Percentiles rank a stretch among this genome's conserved stretches.
phyloP scores from a whole-genome alignment of 805 yeast genomes.

The Lachancea sp. region DNA sequence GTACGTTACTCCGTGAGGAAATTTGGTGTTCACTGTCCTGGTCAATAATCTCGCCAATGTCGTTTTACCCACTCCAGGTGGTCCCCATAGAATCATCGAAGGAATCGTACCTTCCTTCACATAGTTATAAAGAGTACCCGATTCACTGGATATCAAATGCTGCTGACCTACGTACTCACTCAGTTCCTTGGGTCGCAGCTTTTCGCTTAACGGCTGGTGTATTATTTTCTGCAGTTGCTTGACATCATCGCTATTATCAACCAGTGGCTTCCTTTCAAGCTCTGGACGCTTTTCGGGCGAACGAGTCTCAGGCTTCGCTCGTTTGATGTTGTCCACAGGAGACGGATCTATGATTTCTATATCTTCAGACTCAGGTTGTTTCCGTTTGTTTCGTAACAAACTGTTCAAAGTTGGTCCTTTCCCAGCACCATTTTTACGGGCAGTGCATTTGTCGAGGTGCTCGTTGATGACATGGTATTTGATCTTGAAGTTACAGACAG shows the following conservation, averaged over 20 bases:
- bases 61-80: conserved; percentile 91
- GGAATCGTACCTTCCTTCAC: conserved; percentile 61
- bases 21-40: conserved; percentile 17
- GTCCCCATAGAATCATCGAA: conserved; percentile 88
- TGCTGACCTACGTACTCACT: conserved; percentile 78
- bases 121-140: conserved; percentile 62
- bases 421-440: conserved; percentile 1
- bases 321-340: conserved; percentile 4
- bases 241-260: conserved; percentile 17
- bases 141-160: conserved; percentile 56
- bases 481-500: conserved; percentile 27
- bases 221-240: conserved; percentile 24
- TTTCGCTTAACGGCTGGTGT: conserved; percentile 59
- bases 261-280: not conserved
- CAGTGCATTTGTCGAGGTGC: conserved; percentile 28
- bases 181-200: conserved; percentile 68
- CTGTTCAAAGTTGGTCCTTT: conserved; percentile 17
- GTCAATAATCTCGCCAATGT: conserved; percentile 60
- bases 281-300: conserved; percentile 5
- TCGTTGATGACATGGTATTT: conserved; percentile 22
- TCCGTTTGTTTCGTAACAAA: conserved; percentile 12
- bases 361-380: not conserved
- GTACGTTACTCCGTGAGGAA: conserved; percentile 17
- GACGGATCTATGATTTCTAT: not conserved
- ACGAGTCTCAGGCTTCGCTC: conserved; percentile 9